These are phyloP conservation scores for Botrytis elliptica DNA, from an alignment of 2,329 filamentous ascomycete species.

Conservation along the genomic window DNA sequence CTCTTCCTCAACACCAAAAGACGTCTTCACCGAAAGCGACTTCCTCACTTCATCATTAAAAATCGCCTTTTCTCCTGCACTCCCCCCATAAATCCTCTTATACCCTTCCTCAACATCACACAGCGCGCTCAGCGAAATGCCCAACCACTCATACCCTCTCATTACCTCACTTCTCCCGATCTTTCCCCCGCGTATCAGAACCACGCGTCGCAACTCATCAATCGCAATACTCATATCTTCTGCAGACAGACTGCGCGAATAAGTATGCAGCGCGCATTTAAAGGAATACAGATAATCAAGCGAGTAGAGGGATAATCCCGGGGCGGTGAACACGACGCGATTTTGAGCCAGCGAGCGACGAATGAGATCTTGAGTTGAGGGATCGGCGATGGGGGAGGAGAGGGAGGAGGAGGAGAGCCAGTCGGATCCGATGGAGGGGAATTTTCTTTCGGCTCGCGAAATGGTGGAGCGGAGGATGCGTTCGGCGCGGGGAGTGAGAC, in stretches of 20 bases:
- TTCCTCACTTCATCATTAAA: constrained; percentile 38
- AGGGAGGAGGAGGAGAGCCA: constrained; percentile 40
- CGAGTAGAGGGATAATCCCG: constrained; percentile 58
- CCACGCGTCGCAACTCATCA: constrained; percentile 59
- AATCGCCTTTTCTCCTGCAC: constrained; percentile 48
- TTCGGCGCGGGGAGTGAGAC: constrained; percentile 49
- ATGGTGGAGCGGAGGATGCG: constrained; percentile 50
- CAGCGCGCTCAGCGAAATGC: constrained; percentile 50
- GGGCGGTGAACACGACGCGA: constrained; percentile 58
- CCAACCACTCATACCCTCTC: constrained; percentile 57
- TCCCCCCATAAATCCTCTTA: constrained; percentile 54
- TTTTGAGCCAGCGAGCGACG: constrained; percentile 58
- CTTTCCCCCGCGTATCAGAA: constrained; percentile 52
- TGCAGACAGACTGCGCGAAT: constrained; percentile 46
- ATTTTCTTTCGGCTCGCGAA: constrained; percentile 53
- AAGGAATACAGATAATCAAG: constrained; percentile 65
- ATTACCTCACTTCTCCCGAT: constrained; percentile 53
- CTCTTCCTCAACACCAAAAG: constrained; percentile 20
- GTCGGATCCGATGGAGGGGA: constrained; percentile 40
- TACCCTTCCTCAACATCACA: constrained; percentile 57
- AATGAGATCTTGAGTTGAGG: constrained; percentile 53
- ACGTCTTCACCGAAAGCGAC: constrained; percentile 29
- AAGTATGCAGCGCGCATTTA: constrained; percentile 58
- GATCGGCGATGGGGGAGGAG: constrained; percentile 45
- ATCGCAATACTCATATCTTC: constrained; percentile 57